A percentile compares a stretch with the other conserved stretches of the same genome.
phyloP scores from a whole-genome alignment of 208 protist species.

The Naegleria gruberi region DNA sequence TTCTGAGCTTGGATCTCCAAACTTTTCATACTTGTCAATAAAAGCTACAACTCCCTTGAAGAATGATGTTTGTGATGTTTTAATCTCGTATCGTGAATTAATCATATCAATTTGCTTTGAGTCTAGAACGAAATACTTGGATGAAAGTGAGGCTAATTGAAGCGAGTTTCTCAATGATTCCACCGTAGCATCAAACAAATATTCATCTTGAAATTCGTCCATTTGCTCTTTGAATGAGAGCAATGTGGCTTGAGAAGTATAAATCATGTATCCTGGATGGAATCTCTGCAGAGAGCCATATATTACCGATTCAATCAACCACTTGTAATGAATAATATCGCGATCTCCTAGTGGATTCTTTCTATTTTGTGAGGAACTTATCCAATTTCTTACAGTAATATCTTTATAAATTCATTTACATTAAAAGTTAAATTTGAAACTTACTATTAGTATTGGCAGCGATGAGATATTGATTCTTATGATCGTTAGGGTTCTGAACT shows the following conservation, averaged over 20 bases:
- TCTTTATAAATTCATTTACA: background rate
- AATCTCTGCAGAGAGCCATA: background rate
- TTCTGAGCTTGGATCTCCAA: background rate
- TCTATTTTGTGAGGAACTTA: background rate
- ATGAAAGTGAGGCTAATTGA: background rate
- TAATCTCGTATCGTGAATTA: background rate
- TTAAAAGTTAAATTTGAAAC: background rate
- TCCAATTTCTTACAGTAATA: background rate
- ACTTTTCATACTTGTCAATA: background rate
- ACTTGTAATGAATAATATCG: background rate
- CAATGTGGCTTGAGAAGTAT: background rate
- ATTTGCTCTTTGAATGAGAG: background rate
- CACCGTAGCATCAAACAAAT: background rate
- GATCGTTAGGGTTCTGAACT: slow-evolving; percentile 41
- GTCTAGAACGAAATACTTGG: background rate
- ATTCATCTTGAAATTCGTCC: background rate
- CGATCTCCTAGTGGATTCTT: background rate
- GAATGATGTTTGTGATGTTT: background rate
- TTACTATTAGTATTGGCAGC: slow-evolving; percentile 18
- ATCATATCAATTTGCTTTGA: background rate
- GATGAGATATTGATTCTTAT: slow-evolving; percentile 40
- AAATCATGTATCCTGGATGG: slow-evolving; percentile 4
- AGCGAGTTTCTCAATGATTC: background rate
- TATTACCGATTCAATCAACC: background rate
- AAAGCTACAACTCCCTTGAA: background rate